Percentiles rank a stretch among this genome's conserved stretches.
phyloP scores from a whole-genome alignment of 2,329 filamentous ascomycete genomes.

The Trichoderma oligosporum region DNA sequence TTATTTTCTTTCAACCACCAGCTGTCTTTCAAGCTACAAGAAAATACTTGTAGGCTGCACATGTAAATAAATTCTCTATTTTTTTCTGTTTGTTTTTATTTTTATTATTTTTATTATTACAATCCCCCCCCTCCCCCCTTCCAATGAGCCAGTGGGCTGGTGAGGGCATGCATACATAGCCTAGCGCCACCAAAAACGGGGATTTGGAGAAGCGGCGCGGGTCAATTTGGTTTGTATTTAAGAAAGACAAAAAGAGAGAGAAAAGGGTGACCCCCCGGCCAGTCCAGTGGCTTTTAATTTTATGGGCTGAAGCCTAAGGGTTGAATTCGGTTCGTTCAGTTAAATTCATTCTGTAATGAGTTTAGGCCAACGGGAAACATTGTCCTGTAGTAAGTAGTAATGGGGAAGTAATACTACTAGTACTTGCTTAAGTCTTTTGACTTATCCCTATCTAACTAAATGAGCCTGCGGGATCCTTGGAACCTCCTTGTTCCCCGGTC shows the following conservation, averaged over 20 bases:
- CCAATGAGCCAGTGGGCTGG: background rate
- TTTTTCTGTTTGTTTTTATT: background rate
- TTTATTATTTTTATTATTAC: background rate
- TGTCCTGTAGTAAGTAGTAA: no score
- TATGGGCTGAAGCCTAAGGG: background rate
- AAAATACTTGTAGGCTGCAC: background rate
- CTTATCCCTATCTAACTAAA: background rate
- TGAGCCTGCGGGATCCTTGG: slow-evolving; percentile 2
- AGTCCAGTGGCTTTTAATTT: no score
- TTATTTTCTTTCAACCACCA: no score
- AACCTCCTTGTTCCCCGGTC: slow-evolving; percentile 9
- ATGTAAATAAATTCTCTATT: background rate
- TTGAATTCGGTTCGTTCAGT: background rate
- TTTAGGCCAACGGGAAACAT: background rate
- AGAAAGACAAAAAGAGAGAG: background rate
- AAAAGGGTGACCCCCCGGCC: no score
- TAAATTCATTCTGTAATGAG: background rate
- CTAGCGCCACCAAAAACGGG: slow-evolving; percentile 1
- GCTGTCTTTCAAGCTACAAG: no score
- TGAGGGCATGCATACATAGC: background rate
- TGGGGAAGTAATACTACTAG: no score
- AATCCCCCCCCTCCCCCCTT: background rate
- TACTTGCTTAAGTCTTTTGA: background rate
- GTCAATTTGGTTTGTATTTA: background rate
- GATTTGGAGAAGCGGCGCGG: background rate